Base-by-base conservation (phyloP, 371 early-diverging fungal genomes). In the Chytridium lagenaria region DNA sequence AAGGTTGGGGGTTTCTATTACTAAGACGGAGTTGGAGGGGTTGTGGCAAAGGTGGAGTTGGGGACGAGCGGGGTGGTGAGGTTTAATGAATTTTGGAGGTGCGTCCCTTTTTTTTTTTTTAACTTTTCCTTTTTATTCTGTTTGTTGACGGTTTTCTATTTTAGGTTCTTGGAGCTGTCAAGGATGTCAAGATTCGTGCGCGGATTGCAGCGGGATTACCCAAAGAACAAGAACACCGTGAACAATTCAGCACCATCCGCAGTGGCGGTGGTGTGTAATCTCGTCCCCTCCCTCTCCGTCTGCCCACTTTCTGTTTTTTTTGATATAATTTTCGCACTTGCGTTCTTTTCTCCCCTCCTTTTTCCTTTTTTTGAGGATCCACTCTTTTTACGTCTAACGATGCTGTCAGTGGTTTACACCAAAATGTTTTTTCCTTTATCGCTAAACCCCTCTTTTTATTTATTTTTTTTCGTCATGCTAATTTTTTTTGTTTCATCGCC, bases 31-130 rank as follows among this genome's bases (percentile, higher is more conserved):
- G 26, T n/a, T 78, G 23, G 65, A 67, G 50, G 44, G 51, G 66
- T 84, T 31, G 73, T 90, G 34, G 70, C 70, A 3, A 83, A 85
- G 37, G 86, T 90, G 22, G 80, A 85, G 40, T 70, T 90, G 70
- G 83, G 82, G 38, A 72, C 76, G 50, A 80, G 75, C 23, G 84
- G 85, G 30, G 49, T 81, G 0, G 83, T 93, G 26, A 92, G 92
- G 77, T 92, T 92, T 76, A 87, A 90, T 74, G 91, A 93, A 80
- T 90, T 92, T 83, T 93, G 70, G 92, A 91, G 73, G 87, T 91
- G 69, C 28, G 68, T 63, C 34, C 70, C 63, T 34, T 12, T 68
- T 69, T 26, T 68, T 34, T 22, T 1, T 57, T 59, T 57, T 44
- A 12, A 19, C 19, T 44, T 44, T 44, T 44, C 12, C 12, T 44